Conservation (phyloP, 2,329 filamentous ascomycete genomes). For the Alternaria tenuissima region DNA sequence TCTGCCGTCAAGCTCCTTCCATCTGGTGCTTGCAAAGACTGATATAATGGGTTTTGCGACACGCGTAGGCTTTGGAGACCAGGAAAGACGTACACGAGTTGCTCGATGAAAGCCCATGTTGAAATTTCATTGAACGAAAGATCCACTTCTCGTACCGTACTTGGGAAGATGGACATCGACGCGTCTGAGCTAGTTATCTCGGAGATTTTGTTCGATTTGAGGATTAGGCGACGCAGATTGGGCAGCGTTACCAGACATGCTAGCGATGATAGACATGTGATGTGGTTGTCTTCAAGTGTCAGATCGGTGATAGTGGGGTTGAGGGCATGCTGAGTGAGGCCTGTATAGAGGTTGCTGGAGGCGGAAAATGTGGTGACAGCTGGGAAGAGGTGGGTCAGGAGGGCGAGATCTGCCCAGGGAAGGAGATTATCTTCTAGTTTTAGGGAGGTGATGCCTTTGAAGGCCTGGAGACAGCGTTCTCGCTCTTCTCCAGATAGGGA, state of each 20-base stretch:
- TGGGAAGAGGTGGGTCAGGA: conserved; percentile 62
- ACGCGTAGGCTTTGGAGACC: conserved; percentile 78
- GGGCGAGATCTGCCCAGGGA: conserved; percentile 48
- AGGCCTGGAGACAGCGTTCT: conserved; percentile 35
- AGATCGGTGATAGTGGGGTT: conserved; percentile 66
- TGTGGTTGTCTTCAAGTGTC: conserved; percentile 76
- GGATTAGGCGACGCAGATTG: conserved; percentile 59
- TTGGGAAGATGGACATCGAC: conserved; percentile 35
- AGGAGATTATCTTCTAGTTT: conserved; percentile 60
- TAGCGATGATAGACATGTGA: conserved; percentile 67
- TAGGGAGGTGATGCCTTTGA: conserved; percentile 54
- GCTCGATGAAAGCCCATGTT: conserved; percentile 78
- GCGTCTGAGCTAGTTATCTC: conserved; percentile 39
- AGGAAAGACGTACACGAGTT: conserved; percentile 73
- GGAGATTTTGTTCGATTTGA: conserved; percentile 80
- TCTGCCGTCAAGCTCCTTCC: conserved; percentile 65
- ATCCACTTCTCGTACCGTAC: conserved; percentile 53
- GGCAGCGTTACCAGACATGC: conserved; percentile 67
- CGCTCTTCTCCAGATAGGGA: conserved; percentile 34
- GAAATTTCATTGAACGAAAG: conserved; percentile 56
- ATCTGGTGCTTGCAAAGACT: conserved; percentile 57
- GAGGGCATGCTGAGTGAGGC: conserved; percentile 50
- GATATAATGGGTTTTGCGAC: conserved; percentile 85
- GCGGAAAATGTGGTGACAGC: conserved; percentile 62
- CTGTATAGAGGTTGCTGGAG: conserved; percentile 50